Base-by-base conservation (phyloP, 2,329 filamentous ascomycete species). In the Diaporthe vaccinii region DNA sequence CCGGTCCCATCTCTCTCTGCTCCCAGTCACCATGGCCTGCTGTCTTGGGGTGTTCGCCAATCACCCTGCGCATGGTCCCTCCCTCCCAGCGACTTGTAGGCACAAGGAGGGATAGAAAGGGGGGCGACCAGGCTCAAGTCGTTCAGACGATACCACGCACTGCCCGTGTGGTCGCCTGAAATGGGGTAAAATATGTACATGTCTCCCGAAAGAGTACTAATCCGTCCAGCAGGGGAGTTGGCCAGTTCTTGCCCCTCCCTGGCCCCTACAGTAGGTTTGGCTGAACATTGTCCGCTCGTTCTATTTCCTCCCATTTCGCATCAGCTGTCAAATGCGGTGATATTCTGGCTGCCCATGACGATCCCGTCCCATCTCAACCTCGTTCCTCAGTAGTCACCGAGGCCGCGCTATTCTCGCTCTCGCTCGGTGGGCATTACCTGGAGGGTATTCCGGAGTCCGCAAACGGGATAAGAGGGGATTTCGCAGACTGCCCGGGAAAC, bases 121-220 rank as follows among this genome's bases (percentile, higher is more conserved):
- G 36, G 15, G n/a, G 6, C 44, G 15, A 10, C 4, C 44, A 28
- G 28, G 61, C 41, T 17, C 41, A 15, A 36, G 10, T n/a, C 62
- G 62, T 51, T 67, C 62, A 67, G 62, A 67, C 44, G 62, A 67
- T 36, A 36, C 44, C 61, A 65, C 25, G 25, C 61, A 49, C 61
- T 31, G 41, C 59, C 28, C 25, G 39, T 46, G 14, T 5, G 39
- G 39, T 9, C 17, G 15, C 41, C 20, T 44, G 10, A 67, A 36
- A 34, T 22, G 28, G 28, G 61, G 44, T 6, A 36, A 67, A 36
- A 20, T 17, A 15, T 49, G 20, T 14, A 67, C 41, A 49, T 5
- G 41, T 14, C 28, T 25, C 44, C 62, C 62, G 28, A 7, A 51
- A 51, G 8, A 44, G 62, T 44, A n/a, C 7, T 62, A 44, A 15